Conservation (phyloP, 192 early-diverging fungal species). For the Coemansia sp. region DNA sequence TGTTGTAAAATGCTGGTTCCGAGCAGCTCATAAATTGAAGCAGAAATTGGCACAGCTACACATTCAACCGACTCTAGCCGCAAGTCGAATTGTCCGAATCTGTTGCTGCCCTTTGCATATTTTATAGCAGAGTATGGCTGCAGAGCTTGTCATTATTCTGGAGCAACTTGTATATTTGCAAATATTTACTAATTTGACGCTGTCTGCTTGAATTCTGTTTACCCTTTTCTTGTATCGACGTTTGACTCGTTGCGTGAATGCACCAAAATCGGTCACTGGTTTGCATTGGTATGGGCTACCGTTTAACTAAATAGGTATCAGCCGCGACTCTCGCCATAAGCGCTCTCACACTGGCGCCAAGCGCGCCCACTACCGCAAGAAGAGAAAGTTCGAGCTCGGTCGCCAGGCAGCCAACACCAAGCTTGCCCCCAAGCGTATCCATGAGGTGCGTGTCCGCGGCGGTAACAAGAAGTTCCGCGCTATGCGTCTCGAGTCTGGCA, state of each 20-base stretch:
- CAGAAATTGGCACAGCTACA: not conserved
- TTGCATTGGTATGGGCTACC: too few relatives aligned
- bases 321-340: constrained; percentile 99
- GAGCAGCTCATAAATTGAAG: not conserved
- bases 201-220: not conserved
- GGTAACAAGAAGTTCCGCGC: constrained; percentile 99
- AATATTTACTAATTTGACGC: not conserved
- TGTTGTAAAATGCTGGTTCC: not conserved
- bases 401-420: constrained; percentile 98
- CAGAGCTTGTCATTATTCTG: not conserved
- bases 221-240: too few relatives aligned
- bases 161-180: not conserved
- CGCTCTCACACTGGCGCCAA: constrained; percentile 96
- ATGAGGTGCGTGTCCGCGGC: constrained; percentile 94
- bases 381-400: constrained; percentile 99
- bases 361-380: constrained; percentile 99
- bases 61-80: not conserved
- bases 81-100: not conserved
- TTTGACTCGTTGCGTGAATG: too few relatives aligned
- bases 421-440: constrained; percentile 95
- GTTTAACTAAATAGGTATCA: constrained; percentile 75
- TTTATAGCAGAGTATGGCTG: not conserved
- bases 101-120: not conserved
- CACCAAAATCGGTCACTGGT: too few relatives aligned
- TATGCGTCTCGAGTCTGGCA: constrained; percentile 93